Base-by-base conservation (phyloP, 2,329 filamentous ascomycete genomes). In the Fusarium coicis region DNA sequence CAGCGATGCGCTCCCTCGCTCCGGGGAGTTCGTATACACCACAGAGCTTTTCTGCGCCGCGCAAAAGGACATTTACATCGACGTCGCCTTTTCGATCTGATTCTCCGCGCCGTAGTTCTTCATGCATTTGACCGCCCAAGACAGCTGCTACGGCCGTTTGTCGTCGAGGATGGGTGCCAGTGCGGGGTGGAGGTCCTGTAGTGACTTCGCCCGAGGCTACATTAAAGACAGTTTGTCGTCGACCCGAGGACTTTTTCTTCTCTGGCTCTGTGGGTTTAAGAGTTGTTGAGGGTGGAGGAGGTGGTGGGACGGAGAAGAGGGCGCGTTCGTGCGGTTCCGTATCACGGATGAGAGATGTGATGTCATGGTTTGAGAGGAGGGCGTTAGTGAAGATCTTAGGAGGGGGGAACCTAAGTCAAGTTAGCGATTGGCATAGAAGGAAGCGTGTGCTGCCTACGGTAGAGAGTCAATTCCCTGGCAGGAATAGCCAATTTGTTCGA, bases 371-470 rank as follows among this genome's bases (percentile, higher is more conserved):
- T 63, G 92, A 91, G 54, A 98, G 91, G 43, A 99, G 88, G 39
- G 96, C 95, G 81, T 97, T 98, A 75, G 95, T 96, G 84, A 98
- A 99, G 79, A 96, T 95, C 78, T 94, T 97, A n/a, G 96, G 94
- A 4, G 90, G 90, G 44, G 94, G 94, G 77, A 98, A 98, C 39
- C 94, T 97, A 16, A 56, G 59, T 70, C 70, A 30, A 8, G n/a
- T 56, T 16, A 63, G 36, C 15, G 37, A 14, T 28, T 36, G 61
- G 21, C 21, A 37, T 32, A 26, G 14, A 14, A 15, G 21, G 23
- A 28, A 43, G 11, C 23, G 30, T 26, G 15, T n/a, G 9, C 54
- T 10, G 78, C 89, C 69, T 84, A 95, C 93, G 92, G 92, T 23
- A 95, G 87, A 57, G 91, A 90, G 68, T 92, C 88, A 74, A 95